Evolutionary conservation across 306 rosid species (phyloP).

Genomic region (Hippophae rhamnoides): DNA sequence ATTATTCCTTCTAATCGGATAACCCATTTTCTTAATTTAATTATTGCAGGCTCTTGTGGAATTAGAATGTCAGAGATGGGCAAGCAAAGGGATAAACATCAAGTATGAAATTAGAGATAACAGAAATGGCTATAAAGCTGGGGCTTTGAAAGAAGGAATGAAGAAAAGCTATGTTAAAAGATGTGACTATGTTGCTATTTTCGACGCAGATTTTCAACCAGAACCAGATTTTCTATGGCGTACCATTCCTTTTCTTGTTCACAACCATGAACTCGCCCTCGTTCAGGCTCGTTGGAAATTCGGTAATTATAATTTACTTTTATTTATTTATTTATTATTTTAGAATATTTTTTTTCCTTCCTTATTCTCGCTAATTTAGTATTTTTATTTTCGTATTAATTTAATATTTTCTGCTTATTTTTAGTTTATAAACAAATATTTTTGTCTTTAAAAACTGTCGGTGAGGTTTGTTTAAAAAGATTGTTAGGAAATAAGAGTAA

Average conservation of each 20-base stretch:
- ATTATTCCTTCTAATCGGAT: not conserved
- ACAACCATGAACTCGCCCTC: constrained; percentile 57
- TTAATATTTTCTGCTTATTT: not conserved
- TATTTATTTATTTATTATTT: not conserved
- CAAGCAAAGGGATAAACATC: constrained; percentile 63
- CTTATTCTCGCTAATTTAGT: too few relatives aligned
- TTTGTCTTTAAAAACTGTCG: constrained; percentile 38
- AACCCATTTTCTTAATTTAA: not conserved
- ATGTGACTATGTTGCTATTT: constrained; percentile 71
- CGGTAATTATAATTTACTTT: constrained; percentile 26
- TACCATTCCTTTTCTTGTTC: constrained; percentile 58
- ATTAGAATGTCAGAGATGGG: constrained; percentile 73
- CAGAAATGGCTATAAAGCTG: constrained; percentile 80
- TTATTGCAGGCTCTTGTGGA: constrained; percentile 57
- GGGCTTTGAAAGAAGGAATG: constrained; percentile 81
- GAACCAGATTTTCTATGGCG: constrained; percentile 67
- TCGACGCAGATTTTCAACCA: constrained; percentile 91
- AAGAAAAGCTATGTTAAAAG: constrained; percentile 51
- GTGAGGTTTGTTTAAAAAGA: constrained; percentile 31
- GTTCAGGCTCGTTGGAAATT: constrained; percentile 87
- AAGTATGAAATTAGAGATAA: constrained; percentile 76
- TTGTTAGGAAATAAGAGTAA: constrained; percentile 6
- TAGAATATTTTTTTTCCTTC: constrained; percentile 6
- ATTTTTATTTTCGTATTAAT: not conserved
- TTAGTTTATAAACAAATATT: constrained; percentile 6